These are phyloP conservation scores for Chaetoceros tenuissimus DNA, from an alignment of 108 stramenopile species.

Conservation along the genomic window DNA sequence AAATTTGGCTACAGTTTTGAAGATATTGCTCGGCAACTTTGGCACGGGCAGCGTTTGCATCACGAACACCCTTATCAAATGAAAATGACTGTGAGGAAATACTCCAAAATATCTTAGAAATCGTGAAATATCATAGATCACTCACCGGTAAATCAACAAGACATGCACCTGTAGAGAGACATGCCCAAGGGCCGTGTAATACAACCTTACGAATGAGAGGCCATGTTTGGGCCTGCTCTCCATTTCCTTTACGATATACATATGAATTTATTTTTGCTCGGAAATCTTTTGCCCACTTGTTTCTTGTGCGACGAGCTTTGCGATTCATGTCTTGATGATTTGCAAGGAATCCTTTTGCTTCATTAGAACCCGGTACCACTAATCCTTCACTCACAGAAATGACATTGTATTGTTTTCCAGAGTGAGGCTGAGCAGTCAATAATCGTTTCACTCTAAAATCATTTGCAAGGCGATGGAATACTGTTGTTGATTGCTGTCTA, in stretches of 20 bases:
- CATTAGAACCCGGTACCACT: slow-evolving; percentile 10
- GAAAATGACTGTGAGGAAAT: slow-evolving; percentile 12
- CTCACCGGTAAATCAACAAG: slow-evolving; percentile 17
- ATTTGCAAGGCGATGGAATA: slow-evolving; percentile 12
- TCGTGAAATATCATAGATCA: no score
- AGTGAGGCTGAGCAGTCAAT: slow-evolving; percentile 8
- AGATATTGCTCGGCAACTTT: slow-evolving; percentile 32
- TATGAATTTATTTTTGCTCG: slow-evolving; percentile 27
- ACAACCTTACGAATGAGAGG: slow-evolving; percentile 33
- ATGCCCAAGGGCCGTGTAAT: slow-evolving; percentile 24
- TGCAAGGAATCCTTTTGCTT: slow-evolving; percentile 14
- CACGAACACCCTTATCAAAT: no score
- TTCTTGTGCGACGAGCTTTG: slow-evolving; percentile 7
- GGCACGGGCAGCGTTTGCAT: slow-evolving; percentile 35
- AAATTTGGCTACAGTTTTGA: slow-evolving; percentile 32
- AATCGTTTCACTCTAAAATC: slow-evolving; percentile 17
- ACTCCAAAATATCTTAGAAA: slow-evolving; percentile 14
- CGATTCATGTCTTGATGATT: slow-evolving; percentile 13
- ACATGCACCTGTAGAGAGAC: slow-evolving; percentile 10
- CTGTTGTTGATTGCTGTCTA: slow-evolving; percentile 4
- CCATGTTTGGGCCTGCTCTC: slow-evolving; percentile 33
- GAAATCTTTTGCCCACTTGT: slow-evolving; percentile 23
- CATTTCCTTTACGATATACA: slow-evolving; percentile 34
- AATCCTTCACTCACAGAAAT: slow-evolving; percentile 21
- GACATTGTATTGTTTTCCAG: slow-evolving; percentile 22